These are phyloP conservation scores for Rhizodiscina lignyota DNA, from an alignment of 495 filamentous ascomycete genomes.

Conservation along the genomic window DNA sequence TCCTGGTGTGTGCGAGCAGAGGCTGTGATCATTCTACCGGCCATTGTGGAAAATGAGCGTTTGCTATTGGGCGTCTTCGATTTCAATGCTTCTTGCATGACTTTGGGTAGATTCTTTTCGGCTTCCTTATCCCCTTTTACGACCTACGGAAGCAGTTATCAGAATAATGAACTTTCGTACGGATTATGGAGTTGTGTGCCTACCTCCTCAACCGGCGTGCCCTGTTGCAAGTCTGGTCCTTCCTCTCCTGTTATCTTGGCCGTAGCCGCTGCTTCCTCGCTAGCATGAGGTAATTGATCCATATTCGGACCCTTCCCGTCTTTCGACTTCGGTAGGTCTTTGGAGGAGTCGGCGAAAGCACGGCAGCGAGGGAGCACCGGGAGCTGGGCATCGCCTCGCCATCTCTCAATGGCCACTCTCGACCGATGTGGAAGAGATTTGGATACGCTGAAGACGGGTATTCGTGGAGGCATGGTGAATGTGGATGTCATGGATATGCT, in stretches of 20 bases:
- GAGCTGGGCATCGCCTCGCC: no score
- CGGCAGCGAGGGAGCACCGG: no score
- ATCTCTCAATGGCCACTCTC: no score
- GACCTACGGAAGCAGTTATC: no score
- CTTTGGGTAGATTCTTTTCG: constrained; percentile 47
- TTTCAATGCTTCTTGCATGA: constrained; percentile 43
- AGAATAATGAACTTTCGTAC: constrained; percentile 2
- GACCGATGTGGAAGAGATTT: no score
- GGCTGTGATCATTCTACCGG: no score
- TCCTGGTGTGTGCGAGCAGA: neutral
- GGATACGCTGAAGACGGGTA: no score
- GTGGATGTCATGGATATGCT: no score
- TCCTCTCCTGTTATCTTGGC: constrained; percentile 9
- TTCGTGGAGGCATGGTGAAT: no score
- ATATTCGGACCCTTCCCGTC: constrained; percentile 5
- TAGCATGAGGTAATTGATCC: constrained; percentile 8
- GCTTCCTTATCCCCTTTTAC: constrained; percentile 45
- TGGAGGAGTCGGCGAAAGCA: constrained; percentile 7
- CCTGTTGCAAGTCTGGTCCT: constrained; percentile 12
- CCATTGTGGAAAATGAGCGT: constrained; percentile 42
- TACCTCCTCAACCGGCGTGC: constrained; percentile 17
- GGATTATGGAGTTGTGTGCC: neutral
- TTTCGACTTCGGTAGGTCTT: no score
- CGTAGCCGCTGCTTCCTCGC: constrained; percentile 11
- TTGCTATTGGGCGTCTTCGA: constrained; percentile 23